A percentile compares a stretch with the other conserved stretches of the same genome.
phyloP scores from a whole-genome alignment of 2,329 filamentous ascomycete species.

The Trichoderma aggressivum region DNA sequence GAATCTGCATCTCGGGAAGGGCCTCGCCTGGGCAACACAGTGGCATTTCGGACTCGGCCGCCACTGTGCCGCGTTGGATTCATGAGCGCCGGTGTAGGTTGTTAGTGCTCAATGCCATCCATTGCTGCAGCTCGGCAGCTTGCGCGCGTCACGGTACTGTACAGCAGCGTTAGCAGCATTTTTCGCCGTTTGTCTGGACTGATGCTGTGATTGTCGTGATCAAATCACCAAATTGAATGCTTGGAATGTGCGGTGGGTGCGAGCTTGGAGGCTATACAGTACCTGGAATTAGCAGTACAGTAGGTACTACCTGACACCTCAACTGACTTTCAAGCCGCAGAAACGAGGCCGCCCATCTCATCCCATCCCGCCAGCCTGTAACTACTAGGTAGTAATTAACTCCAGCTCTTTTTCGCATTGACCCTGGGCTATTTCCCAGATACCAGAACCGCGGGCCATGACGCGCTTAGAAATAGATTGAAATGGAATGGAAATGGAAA shows the following conservation, averaged over 20 bases:
- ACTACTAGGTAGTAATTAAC: too few species aligned
- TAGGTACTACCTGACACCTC: background rate
- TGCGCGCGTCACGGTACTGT: background rate
- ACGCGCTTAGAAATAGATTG: background rate
- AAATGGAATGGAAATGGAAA: background rate
- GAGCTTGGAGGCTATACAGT: background rate
- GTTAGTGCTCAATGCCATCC: background rate
- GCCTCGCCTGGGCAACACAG: background rate
- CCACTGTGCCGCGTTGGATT: background rate
- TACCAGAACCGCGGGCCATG: slow-evolving; percentile 11
- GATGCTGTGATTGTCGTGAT: background rate
- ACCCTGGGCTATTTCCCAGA: background rate
- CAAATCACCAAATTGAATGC: background rate
- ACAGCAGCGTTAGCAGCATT: background rate
- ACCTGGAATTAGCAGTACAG: too few species aligned
- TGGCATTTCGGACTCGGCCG: background rate
- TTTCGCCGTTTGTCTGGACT: background rate
- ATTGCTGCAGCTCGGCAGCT: slow-evolving; percentile 1
- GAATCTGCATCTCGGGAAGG: background rate
- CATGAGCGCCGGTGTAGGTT: too few species aligned
- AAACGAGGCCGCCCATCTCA: background rate
- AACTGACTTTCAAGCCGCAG: background rate
- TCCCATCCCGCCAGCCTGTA: background rate
- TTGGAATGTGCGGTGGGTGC: background rate
- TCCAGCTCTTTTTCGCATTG: background rate